A percentile compares a stretch with the other conserved stretches of the same genome.
phyloP scores from a whole-genome alignment of 768 basidiomycete genomes.

The Naganishia antarctica region DNA sequence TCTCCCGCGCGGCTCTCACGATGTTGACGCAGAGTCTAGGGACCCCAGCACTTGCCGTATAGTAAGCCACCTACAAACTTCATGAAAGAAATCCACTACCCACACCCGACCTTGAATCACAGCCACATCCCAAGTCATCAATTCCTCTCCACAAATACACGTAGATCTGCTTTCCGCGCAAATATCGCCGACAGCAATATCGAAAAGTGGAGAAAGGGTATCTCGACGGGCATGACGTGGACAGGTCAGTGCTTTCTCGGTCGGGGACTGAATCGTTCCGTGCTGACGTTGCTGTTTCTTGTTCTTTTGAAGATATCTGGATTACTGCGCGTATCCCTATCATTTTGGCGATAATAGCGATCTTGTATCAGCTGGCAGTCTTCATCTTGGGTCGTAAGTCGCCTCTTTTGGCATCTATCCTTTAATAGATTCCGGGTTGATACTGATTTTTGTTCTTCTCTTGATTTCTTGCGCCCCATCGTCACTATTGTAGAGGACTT shows the following conservation, averaged over 20 bases:
- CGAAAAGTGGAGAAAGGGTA: slow-evolving; percentile 39
- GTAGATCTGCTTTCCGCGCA: slow-evolving; percentile 33
- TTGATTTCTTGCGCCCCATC: neutral
- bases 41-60: slow-evolving; percentile 42
- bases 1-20: slow-evolving; percentile 44
- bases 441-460: neutral
- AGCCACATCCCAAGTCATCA: slow-evolving; percentile 44
- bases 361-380: slow-evolving; percentile 37
- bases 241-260: neutral
- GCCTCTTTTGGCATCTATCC: neutral
- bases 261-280: neutral
- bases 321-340: slow-evolving; percentile 29
- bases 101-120: neutral
- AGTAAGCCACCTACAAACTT: slow-evolving; percentile 30
- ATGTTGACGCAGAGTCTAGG: slow-evolving; percentile 38
- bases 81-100: neutral
- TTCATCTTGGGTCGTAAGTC: slow-evolving; percentile 35
- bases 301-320: slow-evolving; percentile 29
- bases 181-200: slow-evolving; percentile 39
- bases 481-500: slow-evolving; percentile 34
- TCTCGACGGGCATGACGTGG: slow-evolving; percentile 25
- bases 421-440: neutral
- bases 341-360: slow-evolving; percentile 33
- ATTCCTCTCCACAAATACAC: slow-evolving; percentile 40
- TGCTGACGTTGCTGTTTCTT: neutral